Evolutionary conservation across 2,329 filamentous ascomycete species (phyloP).

Genomic region (Keithomyces neogunnii): DNA sequence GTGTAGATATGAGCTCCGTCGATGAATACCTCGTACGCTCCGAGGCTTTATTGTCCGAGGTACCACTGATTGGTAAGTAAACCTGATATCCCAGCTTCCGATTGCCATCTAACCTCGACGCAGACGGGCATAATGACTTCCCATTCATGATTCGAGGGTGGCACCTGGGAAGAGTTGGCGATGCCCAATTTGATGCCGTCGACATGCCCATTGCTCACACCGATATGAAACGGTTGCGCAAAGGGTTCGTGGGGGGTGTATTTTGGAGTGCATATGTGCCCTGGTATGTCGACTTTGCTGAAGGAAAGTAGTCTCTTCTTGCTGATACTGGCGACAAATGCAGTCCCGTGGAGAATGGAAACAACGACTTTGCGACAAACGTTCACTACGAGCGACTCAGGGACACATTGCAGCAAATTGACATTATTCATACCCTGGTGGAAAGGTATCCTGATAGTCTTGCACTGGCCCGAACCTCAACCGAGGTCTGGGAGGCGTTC

Average conservation of each 20-base stretch:
- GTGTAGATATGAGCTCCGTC: no score
- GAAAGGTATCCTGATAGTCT: conserved; percentile 51
- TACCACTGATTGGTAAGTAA: no score
- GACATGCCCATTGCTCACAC: conserved; percentile 49
- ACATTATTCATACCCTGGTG: conserved; percentile 54
- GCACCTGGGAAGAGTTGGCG: conserved; percentile 56
- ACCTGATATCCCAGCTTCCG: no score
- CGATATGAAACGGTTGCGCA: conserved; percentile 61
- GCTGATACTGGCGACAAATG: conserved; percentile 13
- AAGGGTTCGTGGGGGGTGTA: conserved; percentile 63
- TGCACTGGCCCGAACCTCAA: conserved; percentile 29
- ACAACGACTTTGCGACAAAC: neutral
- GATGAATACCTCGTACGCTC: no score
- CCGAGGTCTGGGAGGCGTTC: conserved; percentile 44
- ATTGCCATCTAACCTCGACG: neutral
- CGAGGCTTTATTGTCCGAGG: no score
- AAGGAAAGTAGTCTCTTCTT: conserved; percentile 24
- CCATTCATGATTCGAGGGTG: conserved; percentile 55
- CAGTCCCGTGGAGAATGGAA: neutral
- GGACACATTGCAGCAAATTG: conserved; percentile 59
- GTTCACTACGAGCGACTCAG: conserved; percentile 9
- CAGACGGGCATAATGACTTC: conserved; percentile 80
- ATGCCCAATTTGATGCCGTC: conserved; percentile 63
- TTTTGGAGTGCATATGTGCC: conserved; percentile 79
- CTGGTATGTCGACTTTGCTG: conserved; percentile 43